Evolutionary conservation across 441 rosid genomes (phyloP).

Genomic region (Viola pubescens): DNA sequence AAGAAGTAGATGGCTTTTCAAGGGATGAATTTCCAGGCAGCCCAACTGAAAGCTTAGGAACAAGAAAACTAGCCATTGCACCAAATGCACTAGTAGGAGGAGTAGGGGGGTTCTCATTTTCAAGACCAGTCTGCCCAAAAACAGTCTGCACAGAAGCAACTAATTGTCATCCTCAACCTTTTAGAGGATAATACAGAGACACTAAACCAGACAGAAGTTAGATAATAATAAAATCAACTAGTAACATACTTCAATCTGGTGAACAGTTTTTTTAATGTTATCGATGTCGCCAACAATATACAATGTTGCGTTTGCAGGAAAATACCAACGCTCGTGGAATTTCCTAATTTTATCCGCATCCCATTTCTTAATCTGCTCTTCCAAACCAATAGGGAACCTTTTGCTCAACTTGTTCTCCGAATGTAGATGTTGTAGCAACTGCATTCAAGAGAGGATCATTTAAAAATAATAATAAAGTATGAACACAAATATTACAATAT

Average conservation of each 20-base stretch:
- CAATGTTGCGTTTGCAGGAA: conserved; percentile 94
- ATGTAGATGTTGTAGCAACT: conserved; percentile 95
- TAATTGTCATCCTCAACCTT: conserved; percentile 1
- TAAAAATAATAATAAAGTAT: conserved; percentile 2
- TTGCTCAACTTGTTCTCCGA: conserved; percentile 97
- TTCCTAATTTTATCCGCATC: conserved; percentile 98
- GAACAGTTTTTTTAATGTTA: conserved; percentile 59
- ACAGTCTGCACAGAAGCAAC: conserved; percentile 54
- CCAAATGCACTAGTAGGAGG: conserved; percentile 81
- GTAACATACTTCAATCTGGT: conserved; percentile 72
- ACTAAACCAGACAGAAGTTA: conserved; percentile 1
- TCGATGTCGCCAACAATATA: conserved; percentile 91
- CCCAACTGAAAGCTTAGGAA: conserved; percentile 89
- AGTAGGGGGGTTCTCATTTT: conserved; percentile 43
- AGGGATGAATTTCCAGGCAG: conserved; percentile 68
- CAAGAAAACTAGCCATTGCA: conserved; percentile 99
- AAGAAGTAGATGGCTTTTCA: conserved; percentile 47
- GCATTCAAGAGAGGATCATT: conserved; percentile 25
- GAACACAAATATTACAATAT: conserved; percentile 10
- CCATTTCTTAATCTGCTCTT: conserved; percentile 99
- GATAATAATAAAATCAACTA: conserved; percentile 10
- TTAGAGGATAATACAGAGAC: not conserved
- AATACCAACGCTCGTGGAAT: conserved; percentile 99
- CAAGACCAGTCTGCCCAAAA: conserved; percentile 65
- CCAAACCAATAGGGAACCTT: conserved; percentile 98